Conservation (phyloP, 768 basidiomycete genomes). For the Termitomyces sp. region DNA sequence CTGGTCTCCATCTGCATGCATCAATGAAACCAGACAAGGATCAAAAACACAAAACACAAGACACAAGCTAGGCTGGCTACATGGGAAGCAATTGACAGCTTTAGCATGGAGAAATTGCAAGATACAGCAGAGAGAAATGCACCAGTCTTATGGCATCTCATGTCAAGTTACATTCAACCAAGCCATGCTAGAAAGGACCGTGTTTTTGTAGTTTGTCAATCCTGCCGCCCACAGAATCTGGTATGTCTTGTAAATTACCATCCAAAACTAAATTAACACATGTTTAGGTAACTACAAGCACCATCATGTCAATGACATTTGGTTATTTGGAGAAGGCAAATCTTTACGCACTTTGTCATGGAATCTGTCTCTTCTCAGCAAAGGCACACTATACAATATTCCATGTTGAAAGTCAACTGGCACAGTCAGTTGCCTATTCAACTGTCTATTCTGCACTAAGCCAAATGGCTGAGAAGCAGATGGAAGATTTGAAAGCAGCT, state of each 20-base stretch:
- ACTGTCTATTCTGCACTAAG: constrained; percentile 13
- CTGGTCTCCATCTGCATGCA: constrained; percentile 10
- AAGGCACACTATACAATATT: constrained; percentile 15
- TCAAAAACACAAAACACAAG: neutral
- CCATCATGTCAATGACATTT: too few species aligned
- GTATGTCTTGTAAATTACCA: too few species aligned
- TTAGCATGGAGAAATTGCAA: constrained; percentile 13
- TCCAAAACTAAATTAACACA: too few species aligned
- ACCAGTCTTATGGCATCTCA: constrained; percentile 10
- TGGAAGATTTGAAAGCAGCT: constrained; percentile 3
- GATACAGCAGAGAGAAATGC: constrained; percentile 1
- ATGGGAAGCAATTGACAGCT: constrained; percentile 10
- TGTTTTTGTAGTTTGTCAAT: too few species aligned
- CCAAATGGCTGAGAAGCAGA: constrained; percentile 10
- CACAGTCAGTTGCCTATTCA: constrained; percentile 12
- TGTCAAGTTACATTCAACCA: constrained; percentile 10
- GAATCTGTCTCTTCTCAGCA: constrained; percentile 17
- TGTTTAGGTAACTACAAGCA: too few species aligned
- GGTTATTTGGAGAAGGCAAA: constrained; percentile 8
- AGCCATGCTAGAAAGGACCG: too few species aligned
- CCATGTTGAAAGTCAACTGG: constrained; percentile 16
- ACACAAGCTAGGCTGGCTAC: neutral
- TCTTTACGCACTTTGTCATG: constrained; percentile 13
- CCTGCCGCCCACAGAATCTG: too few species aligned
- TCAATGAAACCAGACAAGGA: neutral